Conservation (phyloP, 495 filamentous ascomycete species). For the Aspergillus sparsus region DNA sequence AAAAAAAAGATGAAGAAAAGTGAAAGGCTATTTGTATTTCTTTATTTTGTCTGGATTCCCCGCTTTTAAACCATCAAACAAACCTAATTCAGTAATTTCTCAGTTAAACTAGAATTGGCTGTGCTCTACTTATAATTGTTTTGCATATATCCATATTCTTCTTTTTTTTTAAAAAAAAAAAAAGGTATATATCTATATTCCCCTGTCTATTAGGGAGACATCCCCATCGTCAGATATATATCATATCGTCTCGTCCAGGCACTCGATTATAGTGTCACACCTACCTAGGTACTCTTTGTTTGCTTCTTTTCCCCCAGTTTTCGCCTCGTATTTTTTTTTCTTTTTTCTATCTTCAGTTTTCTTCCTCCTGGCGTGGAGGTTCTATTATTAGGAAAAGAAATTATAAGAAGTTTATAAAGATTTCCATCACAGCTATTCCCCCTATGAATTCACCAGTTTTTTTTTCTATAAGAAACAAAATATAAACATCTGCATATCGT, state of each 20-base stretch:
- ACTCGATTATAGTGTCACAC: slow-evolving; percentile 4
- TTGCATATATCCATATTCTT: too few relatives aligned
- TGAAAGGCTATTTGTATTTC: too few relatives aligned
- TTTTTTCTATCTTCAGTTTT: slow-evolving; percentile 4
- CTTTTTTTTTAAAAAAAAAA: too few relatives aligned
- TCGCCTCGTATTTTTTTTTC: too few relatives aligned
- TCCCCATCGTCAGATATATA: slow-evolving; percentile 10
- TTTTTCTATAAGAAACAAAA: too few relatives aligned
- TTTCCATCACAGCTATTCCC: too few relatives aligned
- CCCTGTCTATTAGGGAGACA: not conserved
- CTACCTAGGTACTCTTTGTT: slow-evolving; percentile 2
- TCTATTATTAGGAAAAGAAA: not conserved
- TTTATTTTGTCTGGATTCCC: too few relatives aligned
- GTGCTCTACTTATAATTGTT: slow-evolving; percentile 7
- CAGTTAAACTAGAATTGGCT: slow-evolving; percentile 8
- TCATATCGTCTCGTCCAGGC: slow-evolving; percentile 7
- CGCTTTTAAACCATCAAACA: too few relatives aligned
- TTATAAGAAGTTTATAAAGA: not conserved
- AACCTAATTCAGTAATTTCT: too few relatives aligned
- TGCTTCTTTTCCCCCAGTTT: slow-evolving; percentile 14
- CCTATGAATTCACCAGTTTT: too few relatives aligned
- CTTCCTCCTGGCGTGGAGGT: slow-evolving; percentile 3
- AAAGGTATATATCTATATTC: not conserved
- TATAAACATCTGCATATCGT: too few relatives aligned
- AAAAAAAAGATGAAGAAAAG: too few relatives aligned